Evolutionary conservation across 345 rosid species (phyloP), one percentile per base, ranked within the genome.

Genomic region (Citrus sinensis): DNA sequence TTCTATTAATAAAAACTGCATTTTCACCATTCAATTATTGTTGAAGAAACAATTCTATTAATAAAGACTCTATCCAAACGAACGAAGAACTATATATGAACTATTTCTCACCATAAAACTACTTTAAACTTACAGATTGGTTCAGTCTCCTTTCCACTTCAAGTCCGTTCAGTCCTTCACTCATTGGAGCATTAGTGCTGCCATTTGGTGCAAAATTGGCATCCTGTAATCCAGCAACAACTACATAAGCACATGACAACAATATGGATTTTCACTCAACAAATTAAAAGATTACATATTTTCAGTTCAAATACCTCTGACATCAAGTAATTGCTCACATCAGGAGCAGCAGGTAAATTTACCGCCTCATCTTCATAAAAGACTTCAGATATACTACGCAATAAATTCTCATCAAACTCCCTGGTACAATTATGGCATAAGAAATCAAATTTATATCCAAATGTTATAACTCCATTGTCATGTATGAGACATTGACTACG

Each of bases 341-440:
- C 99, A 56, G 98, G 99, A 67, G 93, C 84, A 80, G 85, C 82
- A 79, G 98, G 99, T 83, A 97, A 85, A 81, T 81, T 88, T 76
- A 75, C 89, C 77, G 87, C 89, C 79, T 91, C 93, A 85, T 94
- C 97, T 89, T 97, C 99, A 82, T 94, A 90, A 82, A 84, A 88
- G 55, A 93, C 88, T 81, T 92, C 95, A 84, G 90, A 90, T 71
- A 92, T 89, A 83, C 88, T 91, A 78, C 91, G 86, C 68, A 93
- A 76, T 75, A 97, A 81, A 82, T 82, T 88, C 85, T 97, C 99
- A 88, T 97, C 99, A 89, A 94, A 97, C 80, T 97, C 99, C 86
- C 99, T 97, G 80, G 68, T 83, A 14, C 80, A 85, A 80, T 83
- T 17, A 77, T 61, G 71, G 30, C 25, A 75, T 35, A 35, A 80